These are phyloP conservation scores for Blechomonas ayalai DNA, from an alignment of 208 protist genomes.

Conservation along the genomic window DNA sequence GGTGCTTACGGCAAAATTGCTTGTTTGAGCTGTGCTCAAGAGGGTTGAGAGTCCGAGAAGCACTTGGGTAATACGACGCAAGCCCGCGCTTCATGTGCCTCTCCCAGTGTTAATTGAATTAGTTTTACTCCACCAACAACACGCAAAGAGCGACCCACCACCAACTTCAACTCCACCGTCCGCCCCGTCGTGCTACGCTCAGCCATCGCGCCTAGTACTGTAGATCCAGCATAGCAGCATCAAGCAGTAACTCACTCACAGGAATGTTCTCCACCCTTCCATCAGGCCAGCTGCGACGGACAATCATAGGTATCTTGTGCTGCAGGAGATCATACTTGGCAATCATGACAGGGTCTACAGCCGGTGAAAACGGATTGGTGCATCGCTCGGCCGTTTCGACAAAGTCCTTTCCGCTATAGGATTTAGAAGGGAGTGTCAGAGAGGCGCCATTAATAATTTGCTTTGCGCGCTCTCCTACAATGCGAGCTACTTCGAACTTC, in stretches of 20 bases:
- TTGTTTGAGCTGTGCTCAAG: no score
- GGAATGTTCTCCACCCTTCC: constrained; percentile 76
- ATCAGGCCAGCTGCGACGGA: constrained; percentile 78
- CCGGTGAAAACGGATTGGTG: constrained; percentile 46
- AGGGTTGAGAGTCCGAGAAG: no score
- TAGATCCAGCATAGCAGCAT: constrained; percentile 54
- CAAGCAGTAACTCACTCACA: constrained; percentile 65
- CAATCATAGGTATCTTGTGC: constrained; percentile 66
- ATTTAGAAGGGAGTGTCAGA: constrained; percentile 17
- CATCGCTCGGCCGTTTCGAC: constrained; percentile 61
- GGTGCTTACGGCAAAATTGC: no score
- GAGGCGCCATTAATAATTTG: constrained; percentile 70
- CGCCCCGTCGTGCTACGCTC: no score
- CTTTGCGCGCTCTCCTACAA: constrained; percentile 72
- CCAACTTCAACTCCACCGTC: no score
- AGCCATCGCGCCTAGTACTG: no score
- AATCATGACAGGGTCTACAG: constrained; percentile 81
- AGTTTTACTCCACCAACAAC: no score
- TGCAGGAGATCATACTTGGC: constrained; percentile 80
- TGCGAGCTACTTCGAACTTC: constrained; percentile 77
- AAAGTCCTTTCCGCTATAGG: constrained; percentile 16
- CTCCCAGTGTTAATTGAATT: no score
- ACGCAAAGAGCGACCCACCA: no score
- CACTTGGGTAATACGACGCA: no score
- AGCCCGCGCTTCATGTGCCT: no score